These are phyloP conservation scores for Aspergillus avenaceus DNA, from an alignment of 495 filamentous ascomycete genomes.

Conservation along the genomic window DNA sequence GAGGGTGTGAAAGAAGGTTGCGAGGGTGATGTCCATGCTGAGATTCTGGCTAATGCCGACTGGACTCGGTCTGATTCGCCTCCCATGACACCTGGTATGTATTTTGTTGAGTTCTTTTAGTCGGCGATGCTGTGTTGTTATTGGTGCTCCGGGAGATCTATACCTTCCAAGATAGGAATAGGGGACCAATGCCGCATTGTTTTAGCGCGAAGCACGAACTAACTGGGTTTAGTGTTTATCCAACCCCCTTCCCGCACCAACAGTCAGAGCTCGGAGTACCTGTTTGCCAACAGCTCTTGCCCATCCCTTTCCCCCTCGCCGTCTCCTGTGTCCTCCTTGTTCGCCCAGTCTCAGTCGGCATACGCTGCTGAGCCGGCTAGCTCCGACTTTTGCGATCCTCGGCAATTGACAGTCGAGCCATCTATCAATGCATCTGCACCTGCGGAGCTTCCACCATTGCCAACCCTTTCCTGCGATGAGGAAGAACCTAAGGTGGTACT, in stretches of 20 bases:
- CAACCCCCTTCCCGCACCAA: constrained; percentile 65
- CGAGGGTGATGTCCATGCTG: constrained; percentile 67
- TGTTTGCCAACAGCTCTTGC: constrained; percentile 64
- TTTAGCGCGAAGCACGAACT: constrained; percentile 7
- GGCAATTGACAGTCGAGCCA: constrained; percentile 78
- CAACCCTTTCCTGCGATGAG: constrained; percentile 65
- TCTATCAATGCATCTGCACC: constrained; percentile 46
- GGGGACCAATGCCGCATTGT: too few relatives aligned
- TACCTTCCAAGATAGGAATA: background rate
- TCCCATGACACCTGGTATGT: constrained; percentile 91
- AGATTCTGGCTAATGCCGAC: constrained; percentile 72
- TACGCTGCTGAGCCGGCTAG: constrained; percentile 29
- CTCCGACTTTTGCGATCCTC: constrained; percentile 84
- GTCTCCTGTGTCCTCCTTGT: constrained; percentile 58
- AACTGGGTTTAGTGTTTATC: constrained; percentile 64
- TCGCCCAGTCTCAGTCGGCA: constrained; percentile 60
- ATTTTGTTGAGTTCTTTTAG: constrained; percentile 7
- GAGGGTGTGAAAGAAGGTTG: constrained; percentile 80
- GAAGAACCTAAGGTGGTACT: constrained; percentile 74
- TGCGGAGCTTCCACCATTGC: constrained; percentile 65
- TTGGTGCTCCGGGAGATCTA: background rate
- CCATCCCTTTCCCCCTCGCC: constrained; percentile 80
- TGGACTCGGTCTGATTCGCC: constrained; percentile 76
- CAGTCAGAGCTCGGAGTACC: constrained; percentile 64
- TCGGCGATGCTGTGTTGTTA: background rate